Percentiles rank a stretch among this genome's conserved stretches.
phyloP scores from a whole-genome alignment of 495 filamentous ascomycete genomes.

The Evansstolkia leycettana region DNA sequence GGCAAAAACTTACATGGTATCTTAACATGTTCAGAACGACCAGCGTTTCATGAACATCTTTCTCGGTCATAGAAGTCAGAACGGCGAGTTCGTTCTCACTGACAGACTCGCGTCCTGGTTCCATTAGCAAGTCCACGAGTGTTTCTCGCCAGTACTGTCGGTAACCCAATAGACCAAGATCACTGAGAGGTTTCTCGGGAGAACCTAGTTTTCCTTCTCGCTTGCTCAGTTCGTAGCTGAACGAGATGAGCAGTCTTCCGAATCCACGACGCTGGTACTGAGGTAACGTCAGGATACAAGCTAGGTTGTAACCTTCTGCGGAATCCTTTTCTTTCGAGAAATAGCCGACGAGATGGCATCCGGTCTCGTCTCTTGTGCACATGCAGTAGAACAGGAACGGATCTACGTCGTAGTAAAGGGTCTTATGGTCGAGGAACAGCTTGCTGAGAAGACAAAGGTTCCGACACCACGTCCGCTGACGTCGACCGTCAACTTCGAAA shows the following conservation, averaged over 20 bases:
- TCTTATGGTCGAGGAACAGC: slow-evolving; percentile 97
- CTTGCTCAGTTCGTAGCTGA: slow-evolving; percentile 95
- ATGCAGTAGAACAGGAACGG: slow-evolving; percentile 99
- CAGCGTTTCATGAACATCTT: slow-evolving; percentile 86
- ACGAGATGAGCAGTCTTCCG: slow-evolving; percentile 85
- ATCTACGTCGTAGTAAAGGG: slow-evolving; percentile 98
- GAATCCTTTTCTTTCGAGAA: slow-evolving; percentile 98
- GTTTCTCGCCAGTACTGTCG: slow-evolving; percentile 95
- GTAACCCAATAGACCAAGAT: slow-evolving; percentile 84
- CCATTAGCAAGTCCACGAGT: slow-evolving; percentile 70
- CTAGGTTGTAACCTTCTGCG: slow-evolving; percentile 91
- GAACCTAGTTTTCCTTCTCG: slow-evolving; percentile 89
- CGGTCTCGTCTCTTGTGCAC: slow-evolving; percentile 72
- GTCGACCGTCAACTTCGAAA: slow-evolving; percentile 91
- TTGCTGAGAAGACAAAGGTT: slow-evolving; percentile 91
- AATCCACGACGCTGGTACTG: slow-evolving; percentile 94
- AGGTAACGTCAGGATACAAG: slow-evolving; percentile 91
- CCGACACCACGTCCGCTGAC: slow-evolving; percentile 94
- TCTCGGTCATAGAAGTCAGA: slow-evolving; percentile 83
- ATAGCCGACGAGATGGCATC: slow-evolving; percentile 89
- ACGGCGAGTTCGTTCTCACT: slow-evolving; percentile 73
- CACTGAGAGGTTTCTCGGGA: slow-evolving; percentile 91
- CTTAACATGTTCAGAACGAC: slow-evolving; percentile 89
- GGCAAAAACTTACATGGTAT: slow-evolving; percentile 49
- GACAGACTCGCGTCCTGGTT: slow-evolving; percentile 44